Percentiles rank a stretch among this genome's conserved stretches.
These are phyloP conservation scores for Scleromitrula shiraiana DNA, from an alignment of 2,329 filamentous ascomycete species.

Conservation along the genomic window DNA sequence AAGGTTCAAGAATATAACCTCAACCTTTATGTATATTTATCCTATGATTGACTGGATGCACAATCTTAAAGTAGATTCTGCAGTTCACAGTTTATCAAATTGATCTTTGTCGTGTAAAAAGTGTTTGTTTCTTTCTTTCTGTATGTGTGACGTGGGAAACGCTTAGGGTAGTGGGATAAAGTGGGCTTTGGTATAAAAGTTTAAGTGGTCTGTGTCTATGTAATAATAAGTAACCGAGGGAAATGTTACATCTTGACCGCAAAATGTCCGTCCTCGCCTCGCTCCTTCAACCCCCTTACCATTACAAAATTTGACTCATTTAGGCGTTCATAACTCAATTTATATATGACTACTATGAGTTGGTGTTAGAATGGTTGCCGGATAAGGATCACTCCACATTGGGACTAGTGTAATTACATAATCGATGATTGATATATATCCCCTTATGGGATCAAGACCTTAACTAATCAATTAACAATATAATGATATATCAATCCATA, in stretches of 20 bases:
- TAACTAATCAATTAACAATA: no score
- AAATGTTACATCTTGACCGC: background rate
- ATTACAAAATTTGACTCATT: background rate
- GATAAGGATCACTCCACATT: no score
- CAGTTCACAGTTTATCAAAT: slow-evolving; percentile 6
- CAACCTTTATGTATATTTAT: background rate
- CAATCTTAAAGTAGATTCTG: slow-evolving; percentile 2
- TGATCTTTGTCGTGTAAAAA: slow-evolving; percentile 3
- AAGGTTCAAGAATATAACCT: slow-evolving; percentile 1
- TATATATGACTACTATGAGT: no score
- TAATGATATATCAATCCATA: no score
- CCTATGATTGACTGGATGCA: slow-evolving; percentile 2
- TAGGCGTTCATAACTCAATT: no score
- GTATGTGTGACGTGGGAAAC: slow-evolving; percentile 3
- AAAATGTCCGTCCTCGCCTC: no score
- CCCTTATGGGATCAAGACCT: no score
- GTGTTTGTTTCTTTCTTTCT: background rate
- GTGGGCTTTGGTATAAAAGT: background rate
- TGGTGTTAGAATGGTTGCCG: no score
- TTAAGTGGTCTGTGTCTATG: background rate
- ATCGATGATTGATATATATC: no score
- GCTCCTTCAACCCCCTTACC: background rate
- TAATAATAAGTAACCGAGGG: background rate
- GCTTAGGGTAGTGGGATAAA: background rate
- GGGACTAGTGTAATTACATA: no score